phyloP scores from a whole-genome alignment of 257 asterid species.

The Nicotiana tabacum region DNA sequence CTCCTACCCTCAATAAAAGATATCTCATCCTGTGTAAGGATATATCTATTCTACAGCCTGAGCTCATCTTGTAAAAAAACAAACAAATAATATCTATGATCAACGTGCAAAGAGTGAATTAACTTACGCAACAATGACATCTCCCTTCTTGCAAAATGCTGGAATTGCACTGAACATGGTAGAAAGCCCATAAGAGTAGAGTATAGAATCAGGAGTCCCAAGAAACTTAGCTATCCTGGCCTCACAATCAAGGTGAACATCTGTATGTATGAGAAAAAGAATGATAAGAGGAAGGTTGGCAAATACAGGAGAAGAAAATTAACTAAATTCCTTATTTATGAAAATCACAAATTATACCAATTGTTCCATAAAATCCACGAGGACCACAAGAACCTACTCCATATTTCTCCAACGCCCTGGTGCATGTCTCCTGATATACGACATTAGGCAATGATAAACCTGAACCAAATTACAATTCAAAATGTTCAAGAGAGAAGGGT shows the following conservation, averaged over 20 bases:
- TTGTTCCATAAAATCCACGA: conserved; percentile 98
- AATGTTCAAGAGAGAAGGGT: conserved; percentile 18
- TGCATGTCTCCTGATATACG: conserved; percentile 73
- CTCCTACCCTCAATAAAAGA: background rate
- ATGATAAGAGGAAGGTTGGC: background rate
- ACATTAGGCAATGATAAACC: background rate
- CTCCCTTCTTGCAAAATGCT: conserved; percentile 97
- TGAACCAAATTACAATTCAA: conserved; percentile 5
- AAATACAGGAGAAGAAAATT: background rate
- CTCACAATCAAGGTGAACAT: conserved; percentile 99
- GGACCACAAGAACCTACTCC: conserved; percentile 99
- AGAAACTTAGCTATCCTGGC: conserved; percentile 86
- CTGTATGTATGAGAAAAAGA: conserved; percentile 45
- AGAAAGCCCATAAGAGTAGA: conserved; percentile 89
- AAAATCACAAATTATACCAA: conserved; percentile 46
- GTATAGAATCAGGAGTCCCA: conserved; percentile 90
- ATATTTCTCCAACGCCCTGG: conserved; percentile 86
- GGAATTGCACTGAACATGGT: conserved; percentile 97
- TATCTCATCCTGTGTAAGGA: background rate
- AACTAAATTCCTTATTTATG: background rate
- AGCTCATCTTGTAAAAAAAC: background rate
- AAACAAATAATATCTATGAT: background rate
- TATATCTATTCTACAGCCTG: background rate
- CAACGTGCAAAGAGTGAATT: background rate
- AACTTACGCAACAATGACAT: conserved; percentile 82